Percentiles rank a stretch among this genome's conserved stretches.
phyloP scores from a whole-genome alignment of 1,284 basidiomycete genomes.

The Heliocybe sulcata region DNA sequence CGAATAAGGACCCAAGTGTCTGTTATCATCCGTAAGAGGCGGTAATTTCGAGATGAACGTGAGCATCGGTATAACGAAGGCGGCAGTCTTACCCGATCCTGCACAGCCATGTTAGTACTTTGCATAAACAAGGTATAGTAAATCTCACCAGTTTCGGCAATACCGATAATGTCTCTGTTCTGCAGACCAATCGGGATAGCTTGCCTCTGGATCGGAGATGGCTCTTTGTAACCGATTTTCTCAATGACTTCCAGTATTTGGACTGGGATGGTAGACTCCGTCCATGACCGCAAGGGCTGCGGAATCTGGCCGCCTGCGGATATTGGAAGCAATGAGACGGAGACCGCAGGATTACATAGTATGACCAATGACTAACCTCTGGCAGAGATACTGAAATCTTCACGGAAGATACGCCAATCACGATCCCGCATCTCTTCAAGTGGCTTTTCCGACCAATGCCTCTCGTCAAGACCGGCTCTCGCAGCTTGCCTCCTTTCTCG shows the following conservation, averaged over 20 bases:
- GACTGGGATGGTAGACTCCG: constrained; percentile 79
- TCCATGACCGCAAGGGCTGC: constrained; percentile 87
- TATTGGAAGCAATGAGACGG: not conserved
- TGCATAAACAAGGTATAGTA: constrained; percentile 5
- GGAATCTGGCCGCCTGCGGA: constrained; percentile 83
- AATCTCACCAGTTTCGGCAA: constrained; percentile 86
- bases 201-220: constrained; percentile 94
- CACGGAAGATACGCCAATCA: constrained; percentile 98
- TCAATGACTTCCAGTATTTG: constrained; percentile 82
- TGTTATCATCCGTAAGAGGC: constrained; percentile 82
- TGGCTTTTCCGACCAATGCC: constrained; percentile 97
- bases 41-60: constrained; percentile 88
- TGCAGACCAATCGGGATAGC: constrained; percentile 97
- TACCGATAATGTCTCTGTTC: constrained; percentile 95
- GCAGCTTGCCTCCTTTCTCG: constrained; percentile 79
- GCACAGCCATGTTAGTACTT: constrained; percentile 7
- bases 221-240: constrained; percentile 92
- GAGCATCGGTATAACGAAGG: constrained; percentile 97
- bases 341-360: not conserved
- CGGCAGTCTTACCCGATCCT: constrained; percentile 99
- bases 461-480: constrained; percentile 79
- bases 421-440: constrained; percentile 93
- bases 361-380: constrained; percentile 47
- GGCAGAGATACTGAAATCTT: constrained; percentile 95
- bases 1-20: constrained; percentile 90